A percentile compares a stretch with the other conserved stretches of the same genome.
These are phyloP conservation scores for Bruguiera gymnorhiza DNA, from an alignment of 345 rosid species.

Conservation along the genomic window DNA sequence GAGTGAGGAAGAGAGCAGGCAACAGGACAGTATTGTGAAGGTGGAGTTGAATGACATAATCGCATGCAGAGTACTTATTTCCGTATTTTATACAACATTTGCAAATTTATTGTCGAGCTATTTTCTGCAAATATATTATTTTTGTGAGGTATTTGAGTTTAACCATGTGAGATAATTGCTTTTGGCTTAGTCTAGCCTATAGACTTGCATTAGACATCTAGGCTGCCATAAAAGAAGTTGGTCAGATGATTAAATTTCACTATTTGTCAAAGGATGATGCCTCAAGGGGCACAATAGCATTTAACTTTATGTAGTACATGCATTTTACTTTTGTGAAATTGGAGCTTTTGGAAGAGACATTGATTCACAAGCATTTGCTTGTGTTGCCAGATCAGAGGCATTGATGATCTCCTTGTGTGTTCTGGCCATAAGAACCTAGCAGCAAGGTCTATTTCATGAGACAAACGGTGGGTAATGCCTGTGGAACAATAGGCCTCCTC, in stretches of 20 bases:
- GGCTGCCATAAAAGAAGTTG: too few species aligned
- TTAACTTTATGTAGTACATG: too few species aligned
- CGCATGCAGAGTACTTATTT: background rate
- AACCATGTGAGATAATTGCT: too few species aligned
- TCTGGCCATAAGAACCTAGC: constrained; percentile 46
- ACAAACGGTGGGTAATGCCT: constrained; percentile 97
- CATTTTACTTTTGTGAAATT: background rate
- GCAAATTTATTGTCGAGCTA: too few species aligned
- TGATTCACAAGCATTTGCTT: background rate
- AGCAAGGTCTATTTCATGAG: constrained; percentile 82
- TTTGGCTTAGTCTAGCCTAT: too few species aligned
- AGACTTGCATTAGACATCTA: too few species aligned
- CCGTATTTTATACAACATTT: background rate
- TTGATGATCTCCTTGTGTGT: constrained; percentile 4
- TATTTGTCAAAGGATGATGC: too few species aligned
- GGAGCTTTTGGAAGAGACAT: background rate
- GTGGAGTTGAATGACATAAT: constrained; percentile 31
- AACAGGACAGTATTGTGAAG: constrained; percentile 49
- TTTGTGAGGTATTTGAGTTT: too few species aligned
- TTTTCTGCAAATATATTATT: too few species aligned
- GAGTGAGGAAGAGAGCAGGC: constrained; percentile 77
- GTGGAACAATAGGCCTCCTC: constrained; percentile 96
- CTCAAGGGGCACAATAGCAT: too few species aligned
- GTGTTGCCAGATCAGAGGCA: background rate
- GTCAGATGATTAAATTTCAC: background rate